Base-by-base conservation (phyloP, 805 yeast species). In the Wickerhamomyces kurtzmanii region DNA sequence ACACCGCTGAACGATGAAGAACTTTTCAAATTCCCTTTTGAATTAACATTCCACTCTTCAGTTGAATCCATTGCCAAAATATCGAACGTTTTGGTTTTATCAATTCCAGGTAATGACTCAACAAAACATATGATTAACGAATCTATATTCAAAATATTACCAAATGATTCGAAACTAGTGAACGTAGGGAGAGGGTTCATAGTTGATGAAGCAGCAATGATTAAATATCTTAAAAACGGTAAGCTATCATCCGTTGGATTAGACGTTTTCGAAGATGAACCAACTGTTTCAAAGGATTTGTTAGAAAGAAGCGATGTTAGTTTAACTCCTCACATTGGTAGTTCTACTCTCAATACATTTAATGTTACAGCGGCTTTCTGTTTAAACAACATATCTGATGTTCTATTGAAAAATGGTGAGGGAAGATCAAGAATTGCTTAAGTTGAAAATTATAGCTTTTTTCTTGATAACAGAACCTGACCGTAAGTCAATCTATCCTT, bases 311-410 rank as follows among this genome's bases (percentile, higher is more conserved):
- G 47, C 24, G 74, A 70, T 39, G 70, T 70, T 7, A 42, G 67
- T 3, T 42, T 71, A 31, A 70, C 79, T 5, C 84, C 84, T 3
- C 84, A 75, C 44, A 47, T 73, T 26, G 84, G 77, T 0, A 71
- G 78, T 16, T 64, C 75, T 5, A 72, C 80, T 0, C 46, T 41
- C 20, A 64, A 62, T 30, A 65, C 60, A 32, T 65, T 54, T 30
- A 56, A 62, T 29, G 54, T 53, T 21, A 57, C 71, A 13, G 64
- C 71, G 5, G 52, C 60, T 11, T 42, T 43, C 20, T 65, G 72
- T 2, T 42, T 71, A 51, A 46, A 54, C 17, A 67, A 68, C 41
- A 65, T 71, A 12, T 55, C 50, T 8, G 45, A 51, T 23, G 61
- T 60, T 9, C 29, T 58, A n/a, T 37, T 55, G 9, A 49, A 49